Conservation (phyloP, 768 basidiomycete genomes). For the Neoboletus brunneissimus region DNA sequence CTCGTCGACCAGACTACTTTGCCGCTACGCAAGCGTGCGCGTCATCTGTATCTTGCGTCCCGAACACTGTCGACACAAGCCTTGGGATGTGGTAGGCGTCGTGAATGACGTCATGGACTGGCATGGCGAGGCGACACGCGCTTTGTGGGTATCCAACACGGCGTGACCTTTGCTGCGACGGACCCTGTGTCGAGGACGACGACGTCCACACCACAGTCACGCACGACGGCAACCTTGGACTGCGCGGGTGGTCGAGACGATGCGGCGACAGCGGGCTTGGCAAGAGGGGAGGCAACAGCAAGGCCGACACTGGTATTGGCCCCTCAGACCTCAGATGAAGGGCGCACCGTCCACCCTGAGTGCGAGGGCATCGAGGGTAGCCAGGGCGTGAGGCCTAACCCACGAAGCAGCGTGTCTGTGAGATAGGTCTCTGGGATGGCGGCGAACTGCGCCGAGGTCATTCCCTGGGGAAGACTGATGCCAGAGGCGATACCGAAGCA, state of each 20-base stretch:
- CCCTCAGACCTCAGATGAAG: background rate
- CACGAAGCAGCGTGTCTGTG: background rate
- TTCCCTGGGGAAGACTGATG: background rate
- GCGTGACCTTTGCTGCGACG: background rate
- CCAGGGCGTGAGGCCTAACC: background rate
- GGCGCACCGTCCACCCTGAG: background rate
- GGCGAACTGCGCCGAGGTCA: background rate
- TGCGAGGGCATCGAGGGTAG: background rate
- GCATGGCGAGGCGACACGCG: too few relatives aligned
- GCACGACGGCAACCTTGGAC: background rate
- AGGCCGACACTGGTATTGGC: background rate
- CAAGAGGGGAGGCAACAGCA: background rate
- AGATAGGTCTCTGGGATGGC: background rate
- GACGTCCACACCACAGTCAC: background rate
- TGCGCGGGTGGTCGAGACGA: background rate
- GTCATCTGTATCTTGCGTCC: background rate
- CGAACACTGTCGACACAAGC: background rate
- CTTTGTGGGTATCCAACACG: background rate
- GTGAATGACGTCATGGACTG: background rate
- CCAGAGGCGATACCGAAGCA: slow-evolving; percentile 18
- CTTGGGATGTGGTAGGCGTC: too few relatives aligned
- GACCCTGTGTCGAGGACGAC: background rate
- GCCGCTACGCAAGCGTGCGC: background rate
- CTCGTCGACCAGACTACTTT: background rate
- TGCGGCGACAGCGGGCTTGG: background rate